phyloP scores from a whole-genome alignment of 148 eudicot species.

The Cornus florida region DNA sequence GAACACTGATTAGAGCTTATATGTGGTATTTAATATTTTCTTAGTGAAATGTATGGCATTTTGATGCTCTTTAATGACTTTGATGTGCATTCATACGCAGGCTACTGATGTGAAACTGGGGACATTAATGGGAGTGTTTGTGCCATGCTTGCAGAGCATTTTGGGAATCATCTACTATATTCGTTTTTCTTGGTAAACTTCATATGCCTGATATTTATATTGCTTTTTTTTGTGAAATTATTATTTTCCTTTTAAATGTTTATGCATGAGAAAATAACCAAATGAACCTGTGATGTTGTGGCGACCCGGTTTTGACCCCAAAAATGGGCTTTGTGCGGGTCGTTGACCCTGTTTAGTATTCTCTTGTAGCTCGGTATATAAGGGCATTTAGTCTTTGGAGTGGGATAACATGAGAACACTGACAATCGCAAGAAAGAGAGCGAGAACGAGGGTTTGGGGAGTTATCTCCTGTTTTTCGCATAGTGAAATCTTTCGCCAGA shows the following conservation, averaged over 20 bases:
- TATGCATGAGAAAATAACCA: background rate
- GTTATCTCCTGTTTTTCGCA: too few relatives aligned
- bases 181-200: constrained; percentile 85
- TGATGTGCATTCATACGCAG: constrained; percentile 42
- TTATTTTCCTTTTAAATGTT: background rate
- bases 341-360: too few relatives aligned
- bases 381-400: too few relatives aligned
- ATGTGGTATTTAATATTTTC: background rate
- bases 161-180: constrained; percentile 96
- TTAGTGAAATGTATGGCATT: background rate
- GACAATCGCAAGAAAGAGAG: too few relatives aligned
- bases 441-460: too few relatives aligned
- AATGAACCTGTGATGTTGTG: too few relatives aligned
- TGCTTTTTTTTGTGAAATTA: background rate
- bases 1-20: background rate
- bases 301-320: too few relatives aligned
- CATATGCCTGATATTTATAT: constrained; percentile 12
- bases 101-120: constrained; percentile 61
- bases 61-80: constrained; percentile 4
- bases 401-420: too few relatives aligned
- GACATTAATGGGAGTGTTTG: constrained; percentile 95
- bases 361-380: too few relatives aligned
- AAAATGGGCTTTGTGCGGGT: too few relatives aligned
- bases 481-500: too few relatives aligned
- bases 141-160: constrained; percentile 96